Base-by-base conservation (phyloP, 1,139 yeast species). In the Geotrichum histeridarum region DNA sequence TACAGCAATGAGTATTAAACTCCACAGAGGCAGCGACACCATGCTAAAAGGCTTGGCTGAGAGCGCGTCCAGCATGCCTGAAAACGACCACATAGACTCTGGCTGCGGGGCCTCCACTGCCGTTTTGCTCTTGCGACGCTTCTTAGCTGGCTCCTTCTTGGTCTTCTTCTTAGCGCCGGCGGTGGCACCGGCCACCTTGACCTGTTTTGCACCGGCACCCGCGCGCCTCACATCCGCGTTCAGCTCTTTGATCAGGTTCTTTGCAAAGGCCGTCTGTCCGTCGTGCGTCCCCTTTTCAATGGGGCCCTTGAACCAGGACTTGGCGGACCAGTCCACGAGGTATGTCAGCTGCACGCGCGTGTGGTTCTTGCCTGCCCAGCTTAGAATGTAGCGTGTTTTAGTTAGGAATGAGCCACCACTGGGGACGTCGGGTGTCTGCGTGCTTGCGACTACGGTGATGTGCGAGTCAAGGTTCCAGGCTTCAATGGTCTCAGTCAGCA, bases 401-500 rank as follows among this genome's bases (percentile, higher is more conserved):
- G 91, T 86, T 52, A 81, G 77, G 69, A 94, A 94, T 1, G 89
- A 77, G 62, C 79, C 81, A 4, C 99, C 99, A 56, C 90, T 86
- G 1, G 99, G 99, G 11, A 94, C 98, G 71, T 93, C 98, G 0
- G 98, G 99, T 0, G 96, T 86, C 27, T 77, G 77, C 0, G 96
- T 86, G 0, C 78, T 68, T 62, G 87, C 91, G 42, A 80, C 77
- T 1, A 88, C 84, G 39, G 79, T 72, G 42, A 86, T 78, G 57
- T 71, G 75, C 36, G 77, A 72, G 12, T 82, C 79, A 45, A 83
- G 70, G 65, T 88, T 88, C 70, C 77, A 81, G 47, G 77, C 76
- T 57, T 84, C 83, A 50, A 88, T 71, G 8, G 78, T 77, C 63
- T 94, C 99, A 1, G 83, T 82, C 54, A 89, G 82, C n/a, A 78